Evolutionary conservation across 2,329 filamentous ascomycete species (phyloP), one percentile per base, ranked within the genome.

Genomic region (Verticillium dahliae): DNA sequence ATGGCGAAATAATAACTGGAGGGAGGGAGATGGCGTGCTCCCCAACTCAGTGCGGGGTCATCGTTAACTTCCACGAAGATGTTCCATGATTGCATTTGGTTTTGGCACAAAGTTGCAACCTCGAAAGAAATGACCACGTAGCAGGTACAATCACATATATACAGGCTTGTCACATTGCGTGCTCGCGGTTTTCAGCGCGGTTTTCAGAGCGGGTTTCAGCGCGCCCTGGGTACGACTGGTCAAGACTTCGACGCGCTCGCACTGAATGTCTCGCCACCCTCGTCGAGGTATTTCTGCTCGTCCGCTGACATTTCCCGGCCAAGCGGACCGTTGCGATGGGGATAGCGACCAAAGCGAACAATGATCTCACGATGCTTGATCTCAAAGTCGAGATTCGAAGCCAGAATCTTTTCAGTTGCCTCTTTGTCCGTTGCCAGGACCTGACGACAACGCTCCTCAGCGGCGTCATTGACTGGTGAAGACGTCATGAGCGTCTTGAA

Each of bases 321-420:
- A 58, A 88, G 59, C 0, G 74, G 74, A 60, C 71, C 68, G 66
- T 87, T 88, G 6, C 85, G 73, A 70, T 87, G 81, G 9, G 85
- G 85, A 72, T 86, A 88, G 60, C 85, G 71, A 1, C 84, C 84
- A 68, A 87, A 88, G 61, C 63, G 73, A 61, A 77, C 71, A 41
- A 88, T 70, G 14, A 86, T 80, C 27, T 76, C 76, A 27, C 70
- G 68, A 67, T 88, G 85, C 65, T 74, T 76, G 65, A 71, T 70
- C 64, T 79, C 77, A 57, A 78, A 77, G 3, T 71, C 69, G 3
- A 67, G 13, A 10, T 67, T 67, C n/a, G 50, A 58, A 14, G 66
- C 60, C 1, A 67, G 69, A 6, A 75, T 27, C 18, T 62, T 59
- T 50, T 61, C 66, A 0, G 73, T 67, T 2, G 68, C 68, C 3